Evolutionary conservation across 83 land plant genomes (phyloP).

Genomic region (Picea abies): DNA sequence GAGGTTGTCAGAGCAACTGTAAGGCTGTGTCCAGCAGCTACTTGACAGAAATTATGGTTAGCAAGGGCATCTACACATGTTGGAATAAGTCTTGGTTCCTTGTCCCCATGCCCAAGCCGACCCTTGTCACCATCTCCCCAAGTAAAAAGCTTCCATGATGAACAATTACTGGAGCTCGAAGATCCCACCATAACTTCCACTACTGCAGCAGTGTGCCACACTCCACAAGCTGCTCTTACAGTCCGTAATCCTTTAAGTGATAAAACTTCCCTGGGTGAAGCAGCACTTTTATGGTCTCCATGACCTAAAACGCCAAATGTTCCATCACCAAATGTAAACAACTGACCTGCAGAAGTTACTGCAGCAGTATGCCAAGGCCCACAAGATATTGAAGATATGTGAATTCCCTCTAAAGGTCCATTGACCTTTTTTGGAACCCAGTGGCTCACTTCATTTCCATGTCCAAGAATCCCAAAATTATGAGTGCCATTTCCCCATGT

Average conservation of each 20-base stretch:
- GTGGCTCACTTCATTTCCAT: conserved; percentile 77
- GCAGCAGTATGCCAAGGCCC: conserved; percentile 92
- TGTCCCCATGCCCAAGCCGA: conserved; percentile 90
- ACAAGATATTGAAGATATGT: conserved; percentile 73
- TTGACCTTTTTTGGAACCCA: conserved; percentile 78
- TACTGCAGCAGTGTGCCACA: conserved; percentile 93
- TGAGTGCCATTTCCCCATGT: conserved; percentile 88
- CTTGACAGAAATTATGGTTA: conserved; percentile 65
- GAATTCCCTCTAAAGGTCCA: conserved; percentile 81
- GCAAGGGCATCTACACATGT: conserved; percentile 69
- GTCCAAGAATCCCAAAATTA: conserved; percentile 73
- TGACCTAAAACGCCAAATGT: conserved; percentile 90
- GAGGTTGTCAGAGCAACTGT: conserved; percentile 75
- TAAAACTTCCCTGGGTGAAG: conserved; percentile 74
- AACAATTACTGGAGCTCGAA: conserved; percentile 61
- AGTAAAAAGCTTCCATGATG: conserved; percentile 83
- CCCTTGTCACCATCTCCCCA: conserved; percentile 98
- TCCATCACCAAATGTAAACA: conserved; percentile 90
- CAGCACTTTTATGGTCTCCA: conserved; percentile 65
- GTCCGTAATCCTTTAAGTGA: conserved; percentile 77
- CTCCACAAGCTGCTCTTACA: conserved; percentile 85
- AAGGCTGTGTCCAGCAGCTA: conserved; percentile 85
- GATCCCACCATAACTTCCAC: conserved; percentile 87
- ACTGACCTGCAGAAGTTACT: conserved; percentile 83
- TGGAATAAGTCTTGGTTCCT: conserved; percentile 80